Base-by-base conservation (phyloP, 1,284 basidiomycete genomes). In the Ustilago esculenta region DNA sequence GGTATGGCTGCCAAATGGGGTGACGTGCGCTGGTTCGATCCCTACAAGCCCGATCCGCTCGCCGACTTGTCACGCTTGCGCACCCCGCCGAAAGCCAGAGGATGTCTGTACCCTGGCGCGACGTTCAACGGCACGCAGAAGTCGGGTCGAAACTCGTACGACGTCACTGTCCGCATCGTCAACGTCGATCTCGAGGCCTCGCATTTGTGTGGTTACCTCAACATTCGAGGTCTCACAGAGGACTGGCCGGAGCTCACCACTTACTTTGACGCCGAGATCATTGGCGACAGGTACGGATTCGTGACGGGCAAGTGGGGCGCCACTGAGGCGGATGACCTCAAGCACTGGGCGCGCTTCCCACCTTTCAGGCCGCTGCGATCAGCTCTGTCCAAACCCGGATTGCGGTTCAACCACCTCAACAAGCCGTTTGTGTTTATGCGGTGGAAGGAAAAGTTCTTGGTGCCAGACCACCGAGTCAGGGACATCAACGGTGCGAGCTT, bases 401-500 rank as follows among this genome's bases (percentile, higher is more conserved):
- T 69, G 42, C 39, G 55, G 8, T 79, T 77, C 49, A 65, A 78
- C 25, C 73, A 76, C 29, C 25, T 66, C 30, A 73, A 72, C 43
- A 73, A 79, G 41, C 72, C 67, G 2, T 86, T 84, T 57, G 80
- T 86, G 25, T 98, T 97, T 81, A 93, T 98, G 90, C 86, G 94
- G 58, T 96, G 94, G 91, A 98, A 98, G 84, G 94, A 98, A 83
- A 87, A 90, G 75, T 97, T 97, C 83, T 85, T 98, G 57, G 92
- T 97, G 12, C 94, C 94, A 9, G 92, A 95, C 82, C 92, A 95
- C 83, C 87, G 89, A 57, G 92, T 95, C 41, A 88, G 92, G 79
- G 92, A 95, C 83, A 96, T 98, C 82, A 92, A 88, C 75, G 94
- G 94, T 25, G 94, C 94, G 5, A 93, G 91, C 80, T 98, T 95